Percentiles rank a stretch among this genome's conserved stretches.
These are phyloP conservation scores for Mycena galopus DNA, from an alignment of 768 basidiomycete species.

Conservation along the genomic window DNA sequence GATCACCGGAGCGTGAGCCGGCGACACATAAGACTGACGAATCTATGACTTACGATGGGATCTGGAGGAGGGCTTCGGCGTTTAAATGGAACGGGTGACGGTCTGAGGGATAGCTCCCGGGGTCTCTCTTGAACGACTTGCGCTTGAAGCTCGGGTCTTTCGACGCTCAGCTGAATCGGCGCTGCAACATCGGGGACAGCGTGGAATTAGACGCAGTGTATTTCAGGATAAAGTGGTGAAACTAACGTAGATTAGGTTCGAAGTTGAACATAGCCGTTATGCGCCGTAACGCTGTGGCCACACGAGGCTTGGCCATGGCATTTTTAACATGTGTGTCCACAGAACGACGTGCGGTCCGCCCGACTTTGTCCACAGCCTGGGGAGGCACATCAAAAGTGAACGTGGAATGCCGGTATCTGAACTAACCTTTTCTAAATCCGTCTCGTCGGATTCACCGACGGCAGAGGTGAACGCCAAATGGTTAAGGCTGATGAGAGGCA, in stretches of 20 bases:
- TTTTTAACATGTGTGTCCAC: slow-evolving; percentile 81
- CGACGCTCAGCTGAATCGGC: slow-evolving; percentile 59
- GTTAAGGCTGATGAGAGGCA: slow-evolving; percentile 79
- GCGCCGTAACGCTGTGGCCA: slow-evolving; percentile 75
- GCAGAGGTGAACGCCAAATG: slow-evolving; percentile 77
- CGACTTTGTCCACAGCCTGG: slow-evolving; percentile 79
- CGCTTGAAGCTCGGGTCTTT: slow-evolving; percentile 58
- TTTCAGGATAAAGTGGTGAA: slow-evolving; percentile 18
- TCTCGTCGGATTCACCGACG: slow-evolving; percentile 66
- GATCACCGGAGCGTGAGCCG: slow-evolving; percentile 17
- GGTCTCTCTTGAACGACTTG: slow-evolving; percentile 31
- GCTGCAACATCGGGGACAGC: slow-evolving; percentile 54
- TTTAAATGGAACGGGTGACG: slow-evolving; percentile 36
- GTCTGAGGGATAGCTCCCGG: slow-evolving; percentile 30
- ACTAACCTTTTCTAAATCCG: slow-evolving; percentile 76
- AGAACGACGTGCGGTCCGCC: slow-evolving; percentile 75
- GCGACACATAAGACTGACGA: not conserved
- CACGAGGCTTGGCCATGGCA: slow-evolving; percentile 75
- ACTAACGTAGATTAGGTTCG: slow-evolving; percentile 66
- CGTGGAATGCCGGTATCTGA: slow-evolving; percentile 22
- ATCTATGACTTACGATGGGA: slow-evolving; percentile 22
- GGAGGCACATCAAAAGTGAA: slow-evolving; percentile 23
- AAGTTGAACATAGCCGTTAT: slow-evolving; percentile 82
- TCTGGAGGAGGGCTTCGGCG: slow-evolving; percentile 28
- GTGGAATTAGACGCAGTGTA: slow-evolving; percentile 27